Evolutionary conservation across 2,329 filamentous ascomycete genomes (phyloP), one percentile per base, ranked within the genome.

Genomic region (Aureobasidium leucospermi): DNA sequence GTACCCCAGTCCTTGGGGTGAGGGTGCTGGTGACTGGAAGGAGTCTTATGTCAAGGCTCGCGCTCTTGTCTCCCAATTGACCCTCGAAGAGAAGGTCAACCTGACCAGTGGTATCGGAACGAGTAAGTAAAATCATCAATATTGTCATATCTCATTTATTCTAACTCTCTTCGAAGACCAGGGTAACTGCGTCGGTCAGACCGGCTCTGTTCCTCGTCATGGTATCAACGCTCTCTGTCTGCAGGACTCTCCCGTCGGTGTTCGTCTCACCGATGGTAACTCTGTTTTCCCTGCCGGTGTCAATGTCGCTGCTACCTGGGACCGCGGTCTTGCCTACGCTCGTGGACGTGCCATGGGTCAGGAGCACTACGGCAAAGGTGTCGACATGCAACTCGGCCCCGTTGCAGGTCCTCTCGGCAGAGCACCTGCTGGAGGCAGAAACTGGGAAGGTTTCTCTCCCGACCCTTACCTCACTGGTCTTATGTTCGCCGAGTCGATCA

Each of bases 391-490:
- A n/a, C 67, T 81, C 0, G 77, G 76, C 3, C 68, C 73, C 42
- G 74, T 78, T 7, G 69, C 71, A 57, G 76, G 75, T 11, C 76
- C 76, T 16, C 64, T 79, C 28, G 76, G 76, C 31, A 69, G 75
- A 45, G 71, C 69, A 45, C 71, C 71, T n/a, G 69, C 68, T 53
- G 71, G 68, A 42, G 76, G 75, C 28, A 67, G 75, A 16, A 77
- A 75, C 63, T 78, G 75, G 75, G 76, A 78, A 65, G 75, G 61
- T 6, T 68, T 66, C 56, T 59, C 51, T 7, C 66, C 68, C 0
- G 78, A 80, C 62, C 77, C 77, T 1, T 73, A 73, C 60, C 69
- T 80, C 15, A 72, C 71, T 34, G 78, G 75, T 48, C 66, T 76
- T 36, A 67, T 71, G 1, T 73, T 74, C 66, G 68, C 69, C 15